A percentile compares a stretch with the other conserved stretches of the same genome.
Evolutionary conservation across 495 filamentous ascomycete genomes (phyloP).

Genomic region (Bombardia bombarda): DNA sequence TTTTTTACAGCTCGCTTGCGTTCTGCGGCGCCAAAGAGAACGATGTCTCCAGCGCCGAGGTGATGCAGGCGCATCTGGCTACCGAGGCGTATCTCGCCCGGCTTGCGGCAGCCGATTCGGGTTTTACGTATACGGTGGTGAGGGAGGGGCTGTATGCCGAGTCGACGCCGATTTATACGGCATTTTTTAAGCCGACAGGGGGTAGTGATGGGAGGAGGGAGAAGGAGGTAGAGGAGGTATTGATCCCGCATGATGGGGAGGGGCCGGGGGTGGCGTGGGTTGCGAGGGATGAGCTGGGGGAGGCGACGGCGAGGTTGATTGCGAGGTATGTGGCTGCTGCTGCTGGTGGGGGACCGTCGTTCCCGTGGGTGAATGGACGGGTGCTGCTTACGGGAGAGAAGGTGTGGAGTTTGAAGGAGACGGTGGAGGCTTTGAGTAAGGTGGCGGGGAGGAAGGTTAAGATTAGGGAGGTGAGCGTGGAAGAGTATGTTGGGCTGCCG

Average conservation of each 20-base stretch:
- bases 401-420: conserved; percentile 32
- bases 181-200: conserved; percentile 43
- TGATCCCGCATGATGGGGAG: conserved; percentile 41
- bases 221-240: conserved; percentile 24
- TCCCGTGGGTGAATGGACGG: conserved; percentile 26
- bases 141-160: conserved; percentile 61
- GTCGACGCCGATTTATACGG: conserved; percentile 61
- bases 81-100: conserved; percentile 51
- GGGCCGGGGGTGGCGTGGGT: conserved; percentile 45
- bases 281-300: conserved; percentile 43
- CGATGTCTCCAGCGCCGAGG: conserved; percentile 27
- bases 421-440: conserved; percentile 27
- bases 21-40: conserved; percentile 35
- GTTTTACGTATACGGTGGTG: conserved; percentile 39
- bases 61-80: conserved; percentile 62
- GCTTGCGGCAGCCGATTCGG: conserved; percentile 12
- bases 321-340: conserved; percentile 13
- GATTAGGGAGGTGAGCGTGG: conserved; percentile 30
- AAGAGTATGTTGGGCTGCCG: conserved; percentile 32
- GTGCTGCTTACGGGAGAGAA: conserved; percentile 34
- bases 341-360: background rate
- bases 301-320: conserved; percentile 38
- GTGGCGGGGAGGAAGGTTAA: conserved; percentile 20
- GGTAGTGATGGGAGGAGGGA: conserved; percentile 3
- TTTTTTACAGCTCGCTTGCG: conserved; percentile 62